Conservation (phyloP, 495 filamentous ascomycete genomes). For the Aspergillus carlsbadensis region DNA sequence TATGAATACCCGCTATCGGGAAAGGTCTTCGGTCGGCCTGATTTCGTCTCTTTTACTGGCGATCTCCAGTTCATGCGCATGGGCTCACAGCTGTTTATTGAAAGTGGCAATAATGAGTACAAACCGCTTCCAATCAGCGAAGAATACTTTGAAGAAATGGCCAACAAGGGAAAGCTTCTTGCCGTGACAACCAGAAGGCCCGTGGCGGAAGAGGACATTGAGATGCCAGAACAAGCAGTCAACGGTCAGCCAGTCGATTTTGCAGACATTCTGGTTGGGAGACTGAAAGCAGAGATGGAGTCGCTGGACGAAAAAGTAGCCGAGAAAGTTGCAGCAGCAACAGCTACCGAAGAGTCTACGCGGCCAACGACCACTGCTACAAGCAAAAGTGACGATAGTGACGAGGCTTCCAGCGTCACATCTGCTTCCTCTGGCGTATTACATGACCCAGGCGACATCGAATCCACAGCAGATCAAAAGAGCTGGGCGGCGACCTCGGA, state of each 20-base stretch:
- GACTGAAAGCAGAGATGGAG: not conserved
- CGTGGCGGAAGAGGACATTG: not conserved
- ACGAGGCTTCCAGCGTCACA: too few relatives aligned
- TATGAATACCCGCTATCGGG: not conserved
- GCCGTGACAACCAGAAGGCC: not conserved
- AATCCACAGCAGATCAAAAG: not conserved
- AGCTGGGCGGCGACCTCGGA: too few relatives aligned
- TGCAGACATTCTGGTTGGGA: not conserved
- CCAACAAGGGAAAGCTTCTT: not conserved
- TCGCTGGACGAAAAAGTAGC: not conserved
- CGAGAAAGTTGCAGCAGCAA: not conserved
- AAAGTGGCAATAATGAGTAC: not conserved
- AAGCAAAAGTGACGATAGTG: too few relatives aligned
- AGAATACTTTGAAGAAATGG: not conserved
- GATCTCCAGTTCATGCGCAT: not conserved
- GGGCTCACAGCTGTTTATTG: not conserved
- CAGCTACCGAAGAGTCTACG: not conserved
- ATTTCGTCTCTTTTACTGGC: not conserved
- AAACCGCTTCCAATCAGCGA: not conserved
- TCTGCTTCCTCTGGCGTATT: too few relatives aligned
- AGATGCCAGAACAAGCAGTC: not conserved
- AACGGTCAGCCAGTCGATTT: not conserved
- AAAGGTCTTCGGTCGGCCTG: not conserved
- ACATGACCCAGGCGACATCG: not conserved
- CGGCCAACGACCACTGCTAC: not conserved